Evolutionary conservation across 208 protist species (phyloP), one percentile per base, ranked within the genome.

Genomic region (Leptomonas pyrrhocoris): DNA sequence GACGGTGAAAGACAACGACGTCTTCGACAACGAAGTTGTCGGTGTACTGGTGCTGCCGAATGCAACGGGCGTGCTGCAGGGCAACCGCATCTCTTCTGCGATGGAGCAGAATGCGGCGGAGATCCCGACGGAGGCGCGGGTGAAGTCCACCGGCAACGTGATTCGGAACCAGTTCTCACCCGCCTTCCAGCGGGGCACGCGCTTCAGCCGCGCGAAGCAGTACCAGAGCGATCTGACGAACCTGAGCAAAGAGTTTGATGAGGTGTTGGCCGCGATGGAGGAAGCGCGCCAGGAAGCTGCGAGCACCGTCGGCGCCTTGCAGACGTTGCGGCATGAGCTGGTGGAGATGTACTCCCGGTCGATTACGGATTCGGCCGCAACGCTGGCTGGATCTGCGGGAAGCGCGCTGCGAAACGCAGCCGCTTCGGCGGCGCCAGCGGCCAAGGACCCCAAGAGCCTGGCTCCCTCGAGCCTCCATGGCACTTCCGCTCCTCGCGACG

Each of bases 151-250:
- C 21, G 71, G 77, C 28, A 96, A 96, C 81, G 77, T 75, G 8
- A 90, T 94, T 30, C 85, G 87, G 58, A 93, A 94, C 66, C 89
- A 94, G 77, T 94, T 96, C 68, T 94, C 92, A n/a, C 92, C 92
- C 0, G 86, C 84, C 4, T 95, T 86, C 58, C 81, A 92, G 50
- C 87, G 83, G 23, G 80, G 79, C 30, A 74, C 84, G 9, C 83
- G 79, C 27, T 48, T 57, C 25, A 80, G 75, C 34, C 86, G 89
- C 27, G 66, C 73, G 19, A 91, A 85, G 77, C 83, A 93, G 30
- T 80, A 86, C 38, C 72, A 80, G 53, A 38, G 31, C 0, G 75
- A 81, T 54, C 56, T 70, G 16, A 76, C 83, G 28, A 65, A 40
- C 23, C 48, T 92, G 18, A 49, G 54, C 4, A 55, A 54, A 12